Conservation (phyloP, 2,329 filamentous ascomycete genomes). For the Cordyceps javanica region DNA sequence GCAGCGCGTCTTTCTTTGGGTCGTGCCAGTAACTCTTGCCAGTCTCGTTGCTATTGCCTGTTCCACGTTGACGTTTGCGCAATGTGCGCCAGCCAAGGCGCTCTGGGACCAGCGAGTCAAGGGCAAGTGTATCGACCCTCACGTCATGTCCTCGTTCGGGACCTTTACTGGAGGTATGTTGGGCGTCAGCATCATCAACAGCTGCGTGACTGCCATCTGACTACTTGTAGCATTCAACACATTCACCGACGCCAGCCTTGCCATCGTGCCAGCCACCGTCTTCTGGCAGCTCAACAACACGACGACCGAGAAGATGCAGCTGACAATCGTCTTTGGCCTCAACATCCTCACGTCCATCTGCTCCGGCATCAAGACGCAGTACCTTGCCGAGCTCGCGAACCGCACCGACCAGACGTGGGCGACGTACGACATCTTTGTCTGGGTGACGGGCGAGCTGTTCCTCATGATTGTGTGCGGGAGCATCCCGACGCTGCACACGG, state of each 20-base stretch:
- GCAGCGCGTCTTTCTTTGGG: constrained; percentile 18
- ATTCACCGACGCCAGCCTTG: constrained; percentile 19
- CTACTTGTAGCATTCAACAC: constrained; percentile 17
- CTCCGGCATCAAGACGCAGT: constrained; percentile 21
- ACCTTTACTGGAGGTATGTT: constrained; percentile 17
- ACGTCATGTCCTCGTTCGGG: constrained; percentile 17
- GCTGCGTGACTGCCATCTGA: not conserved
- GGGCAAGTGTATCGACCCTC: constrained; percentile 17
- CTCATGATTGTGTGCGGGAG: constrained; percentile 20
- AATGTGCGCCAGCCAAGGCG: constrained; percentile 17
- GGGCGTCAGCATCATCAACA: not conserved
- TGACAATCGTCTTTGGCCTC: constrained; percentile 31
- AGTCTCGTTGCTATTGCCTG: constrained; percentile 18
- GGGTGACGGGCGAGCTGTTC: constrained; percentile 20
- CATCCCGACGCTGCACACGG: constrained; percentile 16
- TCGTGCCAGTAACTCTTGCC: constrained; percentile 16
- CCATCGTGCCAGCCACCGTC: constrained; percentile 18
- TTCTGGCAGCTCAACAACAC: constrained; percentile 69
- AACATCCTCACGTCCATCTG: constrained; percentile 20
- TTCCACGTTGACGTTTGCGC: constrained; percentile 17
- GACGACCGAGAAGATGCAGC: constrained; percentile 71
- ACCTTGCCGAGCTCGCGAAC: constrained; percentile 18
- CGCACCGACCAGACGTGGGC: constrained; percentile 20
- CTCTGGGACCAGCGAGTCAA: constrained; percentile 18
- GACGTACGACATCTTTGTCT: constrained; percentile 19